Evolutionary conservation across 495 filamentous ascomycete genomes (phyloP), one percentile per base, ranked within the genome.

Genomic region (Podospora australis): DNA sequence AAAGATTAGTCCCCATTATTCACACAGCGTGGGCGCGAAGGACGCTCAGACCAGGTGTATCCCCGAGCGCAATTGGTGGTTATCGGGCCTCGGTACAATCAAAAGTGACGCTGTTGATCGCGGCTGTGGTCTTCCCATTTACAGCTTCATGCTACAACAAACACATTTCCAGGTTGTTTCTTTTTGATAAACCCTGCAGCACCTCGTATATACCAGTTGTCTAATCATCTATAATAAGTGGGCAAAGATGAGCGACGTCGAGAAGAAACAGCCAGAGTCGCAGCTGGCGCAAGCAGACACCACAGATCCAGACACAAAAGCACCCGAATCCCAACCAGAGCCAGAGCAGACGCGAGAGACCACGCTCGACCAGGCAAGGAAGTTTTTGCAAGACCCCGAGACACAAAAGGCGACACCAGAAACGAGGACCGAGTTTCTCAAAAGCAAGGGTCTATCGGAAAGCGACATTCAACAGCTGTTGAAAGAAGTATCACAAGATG

Each of bases 331-430:
- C 13, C 53, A 63, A 29, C 46, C 26, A 4, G 6, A 32, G 20
- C 44, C 30, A 24, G 44, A 47, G 19, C 25, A 36, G 19, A 20
- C 57, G 17, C 61, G 62, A 14, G 57, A 62, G 43, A 58, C 70
- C 21, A 72, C 84, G 9, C 59, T 91, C 14, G 79, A 87, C 14
- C 80, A 88, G 59, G 88, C 88, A 16, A 69, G 75, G 26, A 81
- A 73, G 47, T 96, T 96, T 59, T 78, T 97, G n/a, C 69, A 86
- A 34, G 85, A 90, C 46, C 81, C 86, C 6, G 75, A 73, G n/a
- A 86, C 95, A 38, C 77, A 78, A 24, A 70, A 83, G 59, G 79
- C 84, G 8, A 71, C 84, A 1, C 72, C 73, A 36, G 83, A 87
- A 43, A 80, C 80, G 64, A 92, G 95, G 68, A 70, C 81, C 22